These are phyloP conservation scores for Ochetophila trinervis DNA, from an alignment of 306 rosid species.

Conservation along the genomic window DNA sequence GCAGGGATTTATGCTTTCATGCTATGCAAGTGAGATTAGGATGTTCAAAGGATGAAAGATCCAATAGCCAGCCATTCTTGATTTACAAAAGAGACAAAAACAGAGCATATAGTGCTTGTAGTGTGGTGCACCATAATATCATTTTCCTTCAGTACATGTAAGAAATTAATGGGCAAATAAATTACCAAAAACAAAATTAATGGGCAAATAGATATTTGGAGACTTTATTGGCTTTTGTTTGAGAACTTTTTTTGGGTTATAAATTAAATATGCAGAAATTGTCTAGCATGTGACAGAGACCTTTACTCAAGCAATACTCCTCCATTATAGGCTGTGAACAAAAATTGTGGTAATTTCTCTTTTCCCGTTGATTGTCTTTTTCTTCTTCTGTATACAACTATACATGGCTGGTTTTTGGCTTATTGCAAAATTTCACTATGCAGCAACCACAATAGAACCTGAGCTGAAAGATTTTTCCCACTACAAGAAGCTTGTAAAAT, in stretches of 20 bases:
- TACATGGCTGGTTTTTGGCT: constrained; percentile 9
- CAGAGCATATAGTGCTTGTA: not conserved
- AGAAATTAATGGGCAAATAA: constrained; percentile 5
- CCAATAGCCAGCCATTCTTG: not conserved
- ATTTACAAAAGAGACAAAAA: constrained; percentile 2
- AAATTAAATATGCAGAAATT: not conserved
- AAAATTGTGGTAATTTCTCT: not conserved
- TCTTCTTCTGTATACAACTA: not conserved
- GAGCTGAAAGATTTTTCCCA: constrained; percentile 9
- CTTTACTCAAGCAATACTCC: not conserved
- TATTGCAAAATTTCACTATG: constrained; percentile 2
- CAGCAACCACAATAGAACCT: constrained; percentile 13
- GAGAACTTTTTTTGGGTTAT: not conserved
- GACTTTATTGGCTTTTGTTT: constrained; percentile 11
- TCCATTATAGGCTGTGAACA: not conserved
- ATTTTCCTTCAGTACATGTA: not conserved
- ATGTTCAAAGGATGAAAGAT: not conserved
- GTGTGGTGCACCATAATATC: constrained; percentile 4
- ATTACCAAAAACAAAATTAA: too few relatives aligned
- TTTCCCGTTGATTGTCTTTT: constrained; percentile 7
- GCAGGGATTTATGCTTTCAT: not conserved
- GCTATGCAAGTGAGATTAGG: constrained; percentile 5
- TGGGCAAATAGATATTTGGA: constrained; percentile 1
- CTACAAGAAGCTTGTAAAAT: constrained; percentile 5
- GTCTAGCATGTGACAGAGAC: constrained; percentile 12